These are phyloP conservation scores for Fusarium sublunatum DNA, from an alignment of 2,329 filamentous ascomycete genomes.

Conservation along the genomic window DNA sequence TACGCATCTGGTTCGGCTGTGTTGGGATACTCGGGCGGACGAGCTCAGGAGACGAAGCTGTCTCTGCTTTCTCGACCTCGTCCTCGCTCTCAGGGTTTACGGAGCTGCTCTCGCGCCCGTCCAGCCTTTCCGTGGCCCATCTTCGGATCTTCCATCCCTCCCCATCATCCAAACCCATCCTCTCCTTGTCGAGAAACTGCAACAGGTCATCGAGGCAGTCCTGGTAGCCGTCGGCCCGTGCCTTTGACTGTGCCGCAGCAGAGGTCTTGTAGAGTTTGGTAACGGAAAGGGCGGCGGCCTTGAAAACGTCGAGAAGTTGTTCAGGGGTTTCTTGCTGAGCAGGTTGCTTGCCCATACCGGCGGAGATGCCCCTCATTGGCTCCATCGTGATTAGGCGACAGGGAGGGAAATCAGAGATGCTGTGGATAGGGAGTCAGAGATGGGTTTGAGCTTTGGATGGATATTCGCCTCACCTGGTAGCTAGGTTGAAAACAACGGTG, in stretches of 20 bases:
- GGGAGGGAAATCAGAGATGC: constrained; percentile 10
- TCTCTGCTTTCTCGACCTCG: constrained; percentile 72
- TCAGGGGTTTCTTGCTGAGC: constrained; percentile 60
- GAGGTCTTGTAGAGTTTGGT: constrained; percentile 97
- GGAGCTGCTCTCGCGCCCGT: constrained; percentile 67
- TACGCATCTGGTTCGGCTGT: constrained; percentile 42
- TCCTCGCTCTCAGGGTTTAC: constrained; percentile 75
- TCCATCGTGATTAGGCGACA: constrained; percentile 44
- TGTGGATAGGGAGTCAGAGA: constrained; percentile 26
- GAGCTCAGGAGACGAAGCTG: constrained; percentile 68
- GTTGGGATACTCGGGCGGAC: constrained; percentile 60
- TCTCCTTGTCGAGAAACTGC: constrained; percentile 84
- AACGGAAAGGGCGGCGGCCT: constrained; percentile 89
- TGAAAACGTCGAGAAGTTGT: constrained; percentile 87
- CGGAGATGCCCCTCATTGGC: constrained; percentile 49
- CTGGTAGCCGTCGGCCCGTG: constrained; percentile 86
- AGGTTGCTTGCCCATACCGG: constrained; percentile 47
- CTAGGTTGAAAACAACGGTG: background rate
- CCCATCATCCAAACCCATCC: constrained; percentile 80
- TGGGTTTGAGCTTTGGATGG: constrained; percentile 10
- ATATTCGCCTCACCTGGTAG: constrained; percentile 28
- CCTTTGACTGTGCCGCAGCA: constrained; percentile 78
- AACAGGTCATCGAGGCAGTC: constrained; percentile 92
- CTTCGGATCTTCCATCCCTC: constrained; percentile 74
- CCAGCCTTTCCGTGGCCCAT: constrained; percentile 76